Conservation (phyloP, 192 early-diverging fungal species). For the Coemansia sp. region DNA sequence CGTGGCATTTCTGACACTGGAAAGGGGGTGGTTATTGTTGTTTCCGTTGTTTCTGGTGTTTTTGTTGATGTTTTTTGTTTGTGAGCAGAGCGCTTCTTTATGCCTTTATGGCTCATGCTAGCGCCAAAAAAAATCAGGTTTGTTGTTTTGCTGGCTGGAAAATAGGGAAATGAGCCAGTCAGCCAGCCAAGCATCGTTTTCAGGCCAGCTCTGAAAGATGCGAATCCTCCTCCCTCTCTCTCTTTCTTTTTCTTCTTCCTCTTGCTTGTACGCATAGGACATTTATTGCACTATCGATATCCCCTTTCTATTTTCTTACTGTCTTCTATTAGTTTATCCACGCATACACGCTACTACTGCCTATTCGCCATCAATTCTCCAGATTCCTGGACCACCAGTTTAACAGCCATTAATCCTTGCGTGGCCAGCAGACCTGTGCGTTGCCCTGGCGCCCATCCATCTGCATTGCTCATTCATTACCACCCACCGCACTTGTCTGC, state of each 20-base stretch:
- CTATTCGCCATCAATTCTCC: conserved; percentile 6
- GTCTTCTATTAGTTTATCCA: conserved; percentile 32
- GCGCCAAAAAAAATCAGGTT: conserved; percentile 9
- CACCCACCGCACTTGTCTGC: no score
- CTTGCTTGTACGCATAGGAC: conserved; percentile 3
- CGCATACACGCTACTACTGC: background rate
- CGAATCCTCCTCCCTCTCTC: conserved; percentile 3
- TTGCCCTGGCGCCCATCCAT: background rate
- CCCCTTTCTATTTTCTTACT: conserved; percentile 19
- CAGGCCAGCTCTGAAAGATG: conserved; percentile 5
- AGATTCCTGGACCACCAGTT: background rate
- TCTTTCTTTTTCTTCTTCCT: conserved; percentile 23
- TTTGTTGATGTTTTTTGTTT: conserved; percentile 8
- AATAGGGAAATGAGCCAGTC: background rate
- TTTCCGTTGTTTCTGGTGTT: background rate
- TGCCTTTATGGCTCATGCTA: conserved; percentile 10
- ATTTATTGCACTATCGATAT: conserved; percentile 50
- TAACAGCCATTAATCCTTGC: background rate
- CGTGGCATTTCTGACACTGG: background rate
- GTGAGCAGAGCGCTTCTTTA: conserved; percentile 3
- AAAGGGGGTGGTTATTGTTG: conserved; percentile 8
- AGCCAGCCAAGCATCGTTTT: background rate
- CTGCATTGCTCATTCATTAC: conserved; percentile 11
- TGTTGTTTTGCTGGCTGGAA: conserved; percentile 17
- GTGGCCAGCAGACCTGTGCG: background rate